These are phyloP conservation scores for Hyphopichia buzzinii DNA, from an alignment of 1,139 yeast genomes.

Conservation along the genomic window DNA sequence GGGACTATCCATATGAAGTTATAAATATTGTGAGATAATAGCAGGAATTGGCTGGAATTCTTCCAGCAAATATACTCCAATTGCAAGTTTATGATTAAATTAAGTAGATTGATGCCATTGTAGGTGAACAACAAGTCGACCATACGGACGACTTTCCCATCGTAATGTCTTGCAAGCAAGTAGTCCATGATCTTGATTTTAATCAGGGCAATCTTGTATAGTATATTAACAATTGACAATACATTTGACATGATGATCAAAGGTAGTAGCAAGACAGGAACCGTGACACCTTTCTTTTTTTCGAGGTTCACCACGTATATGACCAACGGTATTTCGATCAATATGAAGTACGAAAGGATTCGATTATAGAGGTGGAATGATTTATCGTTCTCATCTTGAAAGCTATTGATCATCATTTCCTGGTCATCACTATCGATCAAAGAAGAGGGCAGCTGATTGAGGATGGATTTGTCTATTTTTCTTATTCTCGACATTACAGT, in stretches of 20 bases:
- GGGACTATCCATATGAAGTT: conserved; percentile 13
- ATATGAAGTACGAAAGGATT: background rate
- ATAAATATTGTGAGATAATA: background rate
- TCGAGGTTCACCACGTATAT: background rate
- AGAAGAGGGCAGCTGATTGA: conserved; percentile 7
- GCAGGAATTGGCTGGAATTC: background rate
- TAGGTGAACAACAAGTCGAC: conserved; percentile 3
- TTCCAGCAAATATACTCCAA: background rate
- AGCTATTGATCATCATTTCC: conserved; percentile 13
- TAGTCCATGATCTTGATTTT: background rate
- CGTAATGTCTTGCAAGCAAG: background rate
- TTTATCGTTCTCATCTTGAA: conserved; percentile 9
- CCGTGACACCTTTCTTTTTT: background rate
- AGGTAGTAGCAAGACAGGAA: background rate
- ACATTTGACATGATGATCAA: conserved; percentile 1
- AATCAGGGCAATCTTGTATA: conserved; percentile 1
- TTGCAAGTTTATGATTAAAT: conserved; percentile 1
- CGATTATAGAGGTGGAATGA: conserved; percentile 6
- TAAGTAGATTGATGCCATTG: conserved; percentile 1
- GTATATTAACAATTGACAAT: conserved; percentile 1
- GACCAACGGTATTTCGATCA: conserved; percentile 1
- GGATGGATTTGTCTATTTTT: conserved; percentile 12
- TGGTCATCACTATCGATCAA: conserved; percentile 23
- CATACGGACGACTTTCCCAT: conserved; percentile 1
- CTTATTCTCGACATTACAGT: conserved; percentile 10